Conservation (phyloP, 352 stramenopile genomes). For the Globisporangium perplexum region DNA sequence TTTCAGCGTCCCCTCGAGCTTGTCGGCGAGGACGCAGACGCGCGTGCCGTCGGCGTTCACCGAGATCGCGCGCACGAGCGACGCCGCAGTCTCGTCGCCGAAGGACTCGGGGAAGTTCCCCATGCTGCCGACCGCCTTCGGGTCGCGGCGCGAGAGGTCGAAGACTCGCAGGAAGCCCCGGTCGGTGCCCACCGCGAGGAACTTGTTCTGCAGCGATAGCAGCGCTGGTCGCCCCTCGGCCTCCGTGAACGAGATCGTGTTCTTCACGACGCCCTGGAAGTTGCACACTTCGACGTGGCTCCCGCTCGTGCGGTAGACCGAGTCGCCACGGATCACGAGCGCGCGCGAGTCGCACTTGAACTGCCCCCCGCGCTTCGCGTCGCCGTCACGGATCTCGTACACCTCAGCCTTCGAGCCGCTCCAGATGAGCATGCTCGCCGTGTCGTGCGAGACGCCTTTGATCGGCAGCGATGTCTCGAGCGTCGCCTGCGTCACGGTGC, state of each 20-base stretch:
- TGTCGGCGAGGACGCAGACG: constrained; percentile 85
- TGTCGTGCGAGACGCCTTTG: constrained; percentile 84
- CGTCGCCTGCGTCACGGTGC: constrained; percentile 57
- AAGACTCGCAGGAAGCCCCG: constrained; percentile 84
- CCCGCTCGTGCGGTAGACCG: constrained; percentile 77
- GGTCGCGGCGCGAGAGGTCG: constrained; percentile 77
- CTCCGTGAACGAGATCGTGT: constrained; percentile 88
- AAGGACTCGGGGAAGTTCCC: constrained; percentile 60
- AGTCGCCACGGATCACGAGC: constrained; percentile 81
- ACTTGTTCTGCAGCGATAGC: constrained; percentile 87
- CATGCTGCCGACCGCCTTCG: constrained; percentile 86
- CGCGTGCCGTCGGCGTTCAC: constrained; percentile 89
- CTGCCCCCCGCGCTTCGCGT: constrained; percentile 43
- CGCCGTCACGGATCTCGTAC: constrained; percentile 78
- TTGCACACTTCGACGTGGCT: constrained; percentile 90
- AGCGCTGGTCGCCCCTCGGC: constrained; percentile 78
- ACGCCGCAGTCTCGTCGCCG: constrained; percentile 45
- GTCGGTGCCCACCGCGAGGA: constrained; percentile 87
- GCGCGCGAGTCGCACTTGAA: constrained; percentile 74
- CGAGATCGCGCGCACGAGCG: constrained; percentile 58
- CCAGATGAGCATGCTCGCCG: constrained; percentile 73
- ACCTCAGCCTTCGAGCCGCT: constrained; percentile 82
- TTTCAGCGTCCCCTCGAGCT: constrained; percentile 62
- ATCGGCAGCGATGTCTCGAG: constrained; percentile 66
- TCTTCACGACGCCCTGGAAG: constrained; percentile 80